Evolutionary conservation across 805 yeast species (phyloP).

Genomic region (Candida odintsovae): DNA sequence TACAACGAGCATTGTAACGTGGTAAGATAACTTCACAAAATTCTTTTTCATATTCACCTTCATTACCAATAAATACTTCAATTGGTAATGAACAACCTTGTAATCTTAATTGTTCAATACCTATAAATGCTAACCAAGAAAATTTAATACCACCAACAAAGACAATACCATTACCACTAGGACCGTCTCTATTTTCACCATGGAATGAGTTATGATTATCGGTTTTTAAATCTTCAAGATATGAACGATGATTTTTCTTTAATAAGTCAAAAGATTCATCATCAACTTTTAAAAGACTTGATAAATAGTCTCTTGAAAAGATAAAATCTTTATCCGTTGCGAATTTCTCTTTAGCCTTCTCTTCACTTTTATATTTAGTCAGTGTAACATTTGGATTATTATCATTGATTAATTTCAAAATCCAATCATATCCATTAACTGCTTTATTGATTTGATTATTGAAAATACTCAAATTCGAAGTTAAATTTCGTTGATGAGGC

Average conservation of each 20-base stretch:
- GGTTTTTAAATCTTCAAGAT: conserved; percentile 25
- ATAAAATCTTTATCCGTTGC: conserved; percentile 34
- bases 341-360: conserved; percentile 39
- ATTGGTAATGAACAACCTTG: conserved; percentile 61
- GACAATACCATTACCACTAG: conserved; percentile 48
- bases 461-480: neutral
- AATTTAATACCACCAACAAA: conserved; percentile 74
- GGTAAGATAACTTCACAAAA: conserved; percentile 60
- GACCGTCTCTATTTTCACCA: conserved; percentile 18
- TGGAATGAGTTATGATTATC: conserved; percentile 33
- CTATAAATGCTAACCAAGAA: conserved; percentile 62
- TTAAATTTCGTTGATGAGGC: neutral
- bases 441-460: no score
- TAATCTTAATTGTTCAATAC: conserved; percentile 56
- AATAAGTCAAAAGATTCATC: conserved; percentile 28
- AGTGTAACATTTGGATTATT: conserved; percentile 33
- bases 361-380: conserved; percentile 34
- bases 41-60: conserved; percentile 61
- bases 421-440: conserved; percentile 16
- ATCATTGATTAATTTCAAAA: conserved; percentile 23
- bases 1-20: conserved; percentile 53
- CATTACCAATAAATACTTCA: conserved; percentile 62
- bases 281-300: conserved; percentile 36
- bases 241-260: conserved; percentile 33
- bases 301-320: conserved; percentile 41